Conservation (phyloP, 1,284 basidiomycete genomes). For the Erythrobasidium hasegawianum region DNA sequence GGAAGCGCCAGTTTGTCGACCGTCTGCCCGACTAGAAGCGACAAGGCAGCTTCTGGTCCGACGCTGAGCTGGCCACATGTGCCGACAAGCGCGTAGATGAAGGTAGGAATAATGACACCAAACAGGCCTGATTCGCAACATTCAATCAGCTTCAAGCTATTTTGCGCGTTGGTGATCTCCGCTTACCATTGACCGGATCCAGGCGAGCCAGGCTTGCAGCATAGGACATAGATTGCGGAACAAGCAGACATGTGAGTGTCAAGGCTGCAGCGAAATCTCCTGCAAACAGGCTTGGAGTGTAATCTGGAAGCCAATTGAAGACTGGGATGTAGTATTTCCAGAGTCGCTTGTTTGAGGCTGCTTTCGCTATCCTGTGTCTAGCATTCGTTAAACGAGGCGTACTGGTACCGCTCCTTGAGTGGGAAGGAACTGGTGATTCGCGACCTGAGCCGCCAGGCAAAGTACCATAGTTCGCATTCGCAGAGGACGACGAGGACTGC, state of each 20-base stretch:
- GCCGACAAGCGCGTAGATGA: constrained; percentile 67
- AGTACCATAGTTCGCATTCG: constrained; percentile 6
- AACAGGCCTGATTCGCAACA: constrained; percentile 80
- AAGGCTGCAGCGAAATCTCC: constrained; percentile 80
- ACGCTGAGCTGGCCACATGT: constrained; percentile 64
- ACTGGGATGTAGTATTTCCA: constrained; percentile 44
- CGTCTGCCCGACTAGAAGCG: constrained; percentile 57
- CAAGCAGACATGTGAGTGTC: constrained; percentile 79
- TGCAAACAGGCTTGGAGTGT: constrained; percentile 68
- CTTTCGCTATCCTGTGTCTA: constrained; percentile 3
- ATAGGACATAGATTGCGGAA: constrained; percentile 86
- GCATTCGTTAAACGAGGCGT: constrained; percentile 7
- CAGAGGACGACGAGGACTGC: too few relatives aligned
- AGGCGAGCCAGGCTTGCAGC: constrained; percentile 69
- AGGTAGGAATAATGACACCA: constrained; percentile 47
- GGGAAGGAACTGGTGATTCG: constrained; percentile 1
- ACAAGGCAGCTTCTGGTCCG: constrained; percentile 84
- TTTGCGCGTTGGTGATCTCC: not conserved
- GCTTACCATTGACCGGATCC: constrained; percentile 43
- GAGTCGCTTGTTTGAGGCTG: constrained; percentile 2
- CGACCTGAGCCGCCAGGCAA: not conserved
- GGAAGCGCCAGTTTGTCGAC: constrained; percentile 21
- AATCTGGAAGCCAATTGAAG: constrained; percentile 71
- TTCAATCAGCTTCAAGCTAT: not conserved
- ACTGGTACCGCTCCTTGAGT: constrained; percentile 11